These are phyloP conservation scores for Ananas comosus DNA, from an alignment of 176 grass and related monocot genomes.

Conservation along the genomic window DNA sequence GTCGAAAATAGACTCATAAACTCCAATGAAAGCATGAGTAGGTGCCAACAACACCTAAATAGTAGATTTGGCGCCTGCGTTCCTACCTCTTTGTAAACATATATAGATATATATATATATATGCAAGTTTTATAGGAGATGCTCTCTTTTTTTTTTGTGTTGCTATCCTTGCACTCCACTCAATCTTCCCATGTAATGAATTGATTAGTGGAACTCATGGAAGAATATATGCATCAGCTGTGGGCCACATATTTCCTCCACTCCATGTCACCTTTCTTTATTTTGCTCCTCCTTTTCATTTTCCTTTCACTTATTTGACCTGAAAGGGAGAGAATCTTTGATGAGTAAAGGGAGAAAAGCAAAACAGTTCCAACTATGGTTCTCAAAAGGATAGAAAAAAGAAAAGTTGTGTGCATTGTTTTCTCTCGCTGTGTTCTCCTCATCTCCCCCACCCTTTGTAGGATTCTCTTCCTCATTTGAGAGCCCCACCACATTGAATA, in stretches of 20 bases:
- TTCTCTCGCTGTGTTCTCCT: slow-evolving; percentile 20
- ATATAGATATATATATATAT: neutral
- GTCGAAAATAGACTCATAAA: neutral
- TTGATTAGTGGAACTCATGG: slow-evolving; percentile 16
- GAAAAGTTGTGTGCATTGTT: slow-evolving; percentile 18
- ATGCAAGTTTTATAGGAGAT: neutral
- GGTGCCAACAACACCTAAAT: neutral
- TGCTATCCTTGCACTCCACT: slow-evolving; percentile 17
- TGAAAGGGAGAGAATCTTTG: slow-evolving; percentile 90
- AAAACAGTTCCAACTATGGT: slow-evolving; percentile 61
- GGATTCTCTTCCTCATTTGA: slow-evolving; percentile 46
- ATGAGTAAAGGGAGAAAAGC: slow-evolving; percentile 51
- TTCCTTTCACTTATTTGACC: slow-evolving; percentile 85
- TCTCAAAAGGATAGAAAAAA: slow-evolving; percentile 80
- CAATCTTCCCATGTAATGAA: neutral
- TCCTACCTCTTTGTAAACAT: neutral
- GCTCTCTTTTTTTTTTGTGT: slow-evolving; percentile 17
- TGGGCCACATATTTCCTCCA: slow-evolving; percentile 27
- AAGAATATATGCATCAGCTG: slow-evolving; percentile 53
- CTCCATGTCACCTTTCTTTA: slow-evolving; percentile 27
- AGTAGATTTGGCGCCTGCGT: neutral
- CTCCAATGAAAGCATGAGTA: neutral
- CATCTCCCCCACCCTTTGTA: slow-evolving; percentile 28
- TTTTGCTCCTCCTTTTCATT: slow-evolving; percentile 7
- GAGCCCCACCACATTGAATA: slow-evolving; percentile 44